Evolutionary conservation across 2,329 filamentous ascomycete species (phyloP), one percentile per base, ranked within the genome.

Genomic region (Macrophomina phaseolina): DNA sequence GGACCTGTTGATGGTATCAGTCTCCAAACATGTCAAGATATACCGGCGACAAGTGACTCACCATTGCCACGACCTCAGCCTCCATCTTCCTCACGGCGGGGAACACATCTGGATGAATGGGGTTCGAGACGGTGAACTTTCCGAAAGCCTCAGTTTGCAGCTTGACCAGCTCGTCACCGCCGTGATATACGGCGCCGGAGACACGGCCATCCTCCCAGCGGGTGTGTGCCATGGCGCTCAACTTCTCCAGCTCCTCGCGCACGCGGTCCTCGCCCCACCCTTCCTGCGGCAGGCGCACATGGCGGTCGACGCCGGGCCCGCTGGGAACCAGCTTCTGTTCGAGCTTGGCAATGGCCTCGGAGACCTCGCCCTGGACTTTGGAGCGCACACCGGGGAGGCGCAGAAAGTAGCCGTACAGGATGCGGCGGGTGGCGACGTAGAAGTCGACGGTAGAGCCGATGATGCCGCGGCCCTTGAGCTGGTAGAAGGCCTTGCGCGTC

Each of bases 81-180:
- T 99, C 95, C 95, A 99, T 99, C 87, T 99, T 99, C 74, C 95
- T 86, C 63, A 99, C 94, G 34, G 94, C 95, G 16, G 95, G 95
- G 81, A 99, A 99, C 51, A 99, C 94, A 81, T 99, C 95, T 6
- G 95, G 95, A 78, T 99, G 95, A 72, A 99, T 95, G 3, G 95
- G 95, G 79, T 99, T 99, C 46, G 93, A 87, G 36, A 99, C 95
- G 61, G 93, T 94, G 78, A 99, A 99, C 79, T 91, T 91, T 70
- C 91, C 91, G 84, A 94, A 98, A 0, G 95, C 94, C 77, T 97
- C 92, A 5, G 92, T 91, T 82, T 99, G 95, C 46, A 99, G 83
- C 74, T 90, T 87, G 68, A 95, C 81, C 72, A 99, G 81, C 52
- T 91, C 89, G 46, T 91, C 87, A 64, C 95, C 95, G 70, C 95